These are phyloP conservation scores for Fusarium anthophilum DNA, from an alignment of 2,329 filamentous ascomycete species.

Conservation along the genomic window DNA sequence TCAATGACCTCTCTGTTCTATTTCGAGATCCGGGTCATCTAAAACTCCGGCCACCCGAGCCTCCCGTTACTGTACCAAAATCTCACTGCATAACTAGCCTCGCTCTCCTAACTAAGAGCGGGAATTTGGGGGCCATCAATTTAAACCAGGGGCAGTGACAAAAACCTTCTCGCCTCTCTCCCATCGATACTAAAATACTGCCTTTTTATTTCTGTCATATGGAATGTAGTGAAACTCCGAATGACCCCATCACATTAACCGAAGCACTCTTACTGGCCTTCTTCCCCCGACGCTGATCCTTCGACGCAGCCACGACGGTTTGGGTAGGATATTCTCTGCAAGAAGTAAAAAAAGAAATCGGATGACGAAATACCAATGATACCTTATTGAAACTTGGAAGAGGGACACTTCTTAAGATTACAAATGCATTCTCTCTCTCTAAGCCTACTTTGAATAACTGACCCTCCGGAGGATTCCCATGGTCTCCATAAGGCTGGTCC, in stretches of 20 bases:
- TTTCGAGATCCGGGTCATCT: not conserved
- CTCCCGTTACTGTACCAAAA: not conserved
- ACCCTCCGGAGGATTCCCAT: not conserved
- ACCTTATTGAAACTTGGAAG: not conserved
- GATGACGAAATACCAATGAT: not conserved
- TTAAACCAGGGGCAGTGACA: not conserved
- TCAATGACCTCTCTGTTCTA: not conserved
- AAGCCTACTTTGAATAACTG: not conserved
- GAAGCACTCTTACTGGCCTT: not conserved
- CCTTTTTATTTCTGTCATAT: not conserved
- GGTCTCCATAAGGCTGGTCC: not conserved
- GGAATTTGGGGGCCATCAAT: not conserved
- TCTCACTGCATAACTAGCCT: not conserved
- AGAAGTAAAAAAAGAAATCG: not conserved
- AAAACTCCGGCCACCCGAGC: not conserved
- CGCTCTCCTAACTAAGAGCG: not conserved
- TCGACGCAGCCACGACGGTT: not conserved
- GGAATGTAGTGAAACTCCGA: not conserved
- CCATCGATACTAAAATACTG: accelerated
- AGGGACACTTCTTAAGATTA: not conserved
- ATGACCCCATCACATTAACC: not conserved
- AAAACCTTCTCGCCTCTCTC: not conserved
- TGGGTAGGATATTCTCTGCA: not conserved
- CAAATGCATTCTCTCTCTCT: not conserved
- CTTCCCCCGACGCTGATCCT: not conserved